Conservation (phyloP, 805 yeast species). For the Nakazawaea ishiwadae region DNA sequence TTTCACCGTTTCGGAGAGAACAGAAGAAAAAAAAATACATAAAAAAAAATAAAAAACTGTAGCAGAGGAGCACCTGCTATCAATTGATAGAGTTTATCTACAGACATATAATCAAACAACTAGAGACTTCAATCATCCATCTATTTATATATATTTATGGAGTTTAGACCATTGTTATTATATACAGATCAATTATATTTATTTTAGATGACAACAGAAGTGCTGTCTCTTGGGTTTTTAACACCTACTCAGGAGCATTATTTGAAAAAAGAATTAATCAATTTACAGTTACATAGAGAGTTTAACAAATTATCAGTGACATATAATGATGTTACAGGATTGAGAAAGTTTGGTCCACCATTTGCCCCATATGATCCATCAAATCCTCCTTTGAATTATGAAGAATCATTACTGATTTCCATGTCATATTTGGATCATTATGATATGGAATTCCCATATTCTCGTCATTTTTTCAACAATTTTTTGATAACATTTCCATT, state of each 20-base stretch:
- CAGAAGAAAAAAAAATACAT: no score
- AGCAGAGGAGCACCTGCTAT: no score
- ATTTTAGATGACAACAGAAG: no score
- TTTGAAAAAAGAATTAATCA: conserved; percentile 75
- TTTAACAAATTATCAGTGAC: conserved; percentile 42
- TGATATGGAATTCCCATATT: conserved; percentile 54
- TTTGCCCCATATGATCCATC: conserved; percentile 48
- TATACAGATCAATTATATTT: no score
- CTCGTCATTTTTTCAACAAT: conserved; percentile 58
- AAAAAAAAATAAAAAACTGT: no score
- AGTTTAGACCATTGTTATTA: no score
- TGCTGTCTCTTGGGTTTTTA: conserved; percentile 22
- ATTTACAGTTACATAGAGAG: conserved; percentile 59
- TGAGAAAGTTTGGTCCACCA: conserved; percentile 75
- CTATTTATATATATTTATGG: no score
- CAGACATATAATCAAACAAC: no score
- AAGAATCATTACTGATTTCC: conserved; percentile 17
- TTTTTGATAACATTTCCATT: conserved; percentile 75
- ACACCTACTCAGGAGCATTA: conserved; percentile 78
- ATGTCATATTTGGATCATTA: conserved; percentile 18
- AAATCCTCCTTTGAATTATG: conserved; percentile 19
- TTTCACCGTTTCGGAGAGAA: no score
- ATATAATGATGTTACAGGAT: conserved; percentile 51
- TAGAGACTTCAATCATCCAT: no score
- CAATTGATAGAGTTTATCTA: no score